Percentiles rank a stretch among this genome's conserved stretches.
Conservation (phyloP, 805 yeast genomes). For the Cyberlindnera euphorbiae region DNA sequence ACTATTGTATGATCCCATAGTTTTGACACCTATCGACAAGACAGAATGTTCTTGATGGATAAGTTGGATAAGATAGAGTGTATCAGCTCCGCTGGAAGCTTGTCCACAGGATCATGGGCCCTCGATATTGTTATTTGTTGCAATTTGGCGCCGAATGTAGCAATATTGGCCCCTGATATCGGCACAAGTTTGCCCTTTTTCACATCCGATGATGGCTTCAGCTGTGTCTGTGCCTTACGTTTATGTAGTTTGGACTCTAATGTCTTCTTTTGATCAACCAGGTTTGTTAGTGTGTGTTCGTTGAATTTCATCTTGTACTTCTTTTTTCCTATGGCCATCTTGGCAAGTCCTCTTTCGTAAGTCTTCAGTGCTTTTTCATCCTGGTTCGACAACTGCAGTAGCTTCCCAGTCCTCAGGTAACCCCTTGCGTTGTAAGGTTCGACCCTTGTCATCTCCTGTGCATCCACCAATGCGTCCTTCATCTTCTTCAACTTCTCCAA, state of each 20-base stretch:
- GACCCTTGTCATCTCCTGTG: constrained; percentile 12
- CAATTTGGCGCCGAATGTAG: no score
- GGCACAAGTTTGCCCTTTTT: constrained; percentile 9
- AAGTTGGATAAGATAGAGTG: constrained; percentile 1
- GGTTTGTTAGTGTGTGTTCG: constrained; percentile 7
- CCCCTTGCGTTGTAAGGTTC: constrained; percentile 26
- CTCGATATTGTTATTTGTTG: no score
- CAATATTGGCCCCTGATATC: no score
- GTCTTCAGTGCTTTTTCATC: constrained; percentile 8
- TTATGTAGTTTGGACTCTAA: not conserved
- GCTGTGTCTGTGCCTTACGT: not conserved
- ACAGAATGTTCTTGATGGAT: constrained; percentile 5
- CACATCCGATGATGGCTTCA: not conserved
- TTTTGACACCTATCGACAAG: constrained; percentile 13
- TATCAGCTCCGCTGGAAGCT: constrained; percentile 13
- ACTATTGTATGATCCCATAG: constrained; percentile 16
- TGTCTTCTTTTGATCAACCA: constrained; percentile 7
- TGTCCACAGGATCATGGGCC: constrained; percentile 5
- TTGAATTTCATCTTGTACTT: constrained; percentile 14
- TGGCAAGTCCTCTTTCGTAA: constrained; percentile 10
- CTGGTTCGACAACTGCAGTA: constrained; percentile 7
- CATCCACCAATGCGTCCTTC: constrained; percentile 18
- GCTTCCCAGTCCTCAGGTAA: constrained; percentile 18
- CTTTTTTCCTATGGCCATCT: constrained; percentile 12
- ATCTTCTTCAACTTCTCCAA: constrained; percentile 14